Evolutionary conservation across 768 basidiomycete genomes (phyloP).

Genomic region (Termitomyces sp.): DNA sequence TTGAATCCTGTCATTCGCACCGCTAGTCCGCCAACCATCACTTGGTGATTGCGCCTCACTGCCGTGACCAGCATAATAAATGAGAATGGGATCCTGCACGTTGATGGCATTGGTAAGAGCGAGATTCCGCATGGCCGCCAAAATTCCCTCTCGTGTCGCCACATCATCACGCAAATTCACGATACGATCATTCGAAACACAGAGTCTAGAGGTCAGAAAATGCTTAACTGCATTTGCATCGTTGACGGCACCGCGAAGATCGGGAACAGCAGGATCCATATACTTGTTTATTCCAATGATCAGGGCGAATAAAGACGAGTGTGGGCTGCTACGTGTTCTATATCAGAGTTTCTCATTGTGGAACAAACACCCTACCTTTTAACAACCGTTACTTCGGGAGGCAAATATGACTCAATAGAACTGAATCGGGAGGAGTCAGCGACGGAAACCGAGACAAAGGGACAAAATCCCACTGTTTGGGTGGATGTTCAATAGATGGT

Average conservation of each 20-base stretch:
- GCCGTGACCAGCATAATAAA: constrained; percentile 15
- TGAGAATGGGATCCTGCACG: constrained; percentile 11
- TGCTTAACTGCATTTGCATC: constrained; percentile 8
- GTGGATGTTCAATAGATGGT: no score
- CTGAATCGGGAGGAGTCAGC: no score
- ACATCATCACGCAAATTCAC: constrained; percentile 1
- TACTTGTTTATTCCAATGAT: constrained; percentile 16
- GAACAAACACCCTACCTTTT: no score
- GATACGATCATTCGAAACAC: constrained; percentile 1
- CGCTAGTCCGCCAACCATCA: neutral
- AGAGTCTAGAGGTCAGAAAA: neutral
- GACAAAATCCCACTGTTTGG: no score
- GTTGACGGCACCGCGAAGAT: neutral
- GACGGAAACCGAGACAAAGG: no score
- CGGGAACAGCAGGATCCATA: neutral
- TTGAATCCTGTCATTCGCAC: constrained; percentile 6
- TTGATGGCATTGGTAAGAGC: constrained; percentile 4
- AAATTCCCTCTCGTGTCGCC: neutral
- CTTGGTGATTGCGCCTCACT: neutral
- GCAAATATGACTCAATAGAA: no score
- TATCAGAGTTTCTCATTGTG: no score
- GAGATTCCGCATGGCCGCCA: neutral
- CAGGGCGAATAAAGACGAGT: no score
- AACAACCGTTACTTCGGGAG: no score
- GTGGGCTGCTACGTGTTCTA: no score